These are phyloP conservation scores for Rhododendron williamsianum DNA, from an alignment of 148 eudicot genomes.

Conservation along the genomic window DNA sequence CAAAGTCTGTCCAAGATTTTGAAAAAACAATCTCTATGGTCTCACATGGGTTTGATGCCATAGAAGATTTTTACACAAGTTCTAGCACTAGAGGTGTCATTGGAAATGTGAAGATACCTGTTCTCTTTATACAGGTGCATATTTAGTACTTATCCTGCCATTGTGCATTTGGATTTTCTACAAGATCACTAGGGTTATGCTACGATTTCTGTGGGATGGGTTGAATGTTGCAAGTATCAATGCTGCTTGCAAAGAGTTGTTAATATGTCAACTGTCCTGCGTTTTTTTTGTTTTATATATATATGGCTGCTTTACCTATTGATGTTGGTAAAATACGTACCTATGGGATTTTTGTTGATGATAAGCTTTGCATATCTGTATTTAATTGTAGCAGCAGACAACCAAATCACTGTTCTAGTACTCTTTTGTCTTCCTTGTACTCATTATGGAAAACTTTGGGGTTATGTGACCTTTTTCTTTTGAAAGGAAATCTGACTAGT, in stretches of 20 bases:
- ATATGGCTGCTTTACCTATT: background rate
- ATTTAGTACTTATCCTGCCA: background rate
- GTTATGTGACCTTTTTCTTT: constrained; percentile 4
- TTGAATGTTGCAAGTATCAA: background rate
- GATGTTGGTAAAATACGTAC: background rate
- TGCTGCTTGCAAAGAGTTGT: background rate
- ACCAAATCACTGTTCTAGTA: background rate
- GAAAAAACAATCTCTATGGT: constrained; percentile 78
- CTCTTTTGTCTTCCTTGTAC: background rate
- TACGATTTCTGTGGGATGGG: background rate
- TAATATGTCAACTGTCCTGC: background rate
- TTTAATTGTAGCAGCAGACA: background rate
- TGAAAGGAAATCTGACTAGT: constrained; percentile 9
- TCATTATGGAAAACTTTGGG: background rate
- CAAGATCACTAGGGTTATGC: background rate
- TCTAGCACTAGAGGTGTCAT: constrained; percentile 63
- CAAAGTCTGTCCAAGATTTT: constrained; percentile 72
- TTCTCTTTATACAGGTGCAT: constrained; percentile 83
- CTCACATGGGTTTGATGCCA: constrained; percentile 63
- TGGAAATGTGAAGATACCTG: constrained; percentile 71
- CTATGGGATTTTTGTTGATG: background rate
- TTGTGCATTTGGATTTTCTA: background rate
- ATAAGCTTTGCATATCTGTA: background rate
- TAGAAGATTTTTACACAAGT: constrained; percentile 67
- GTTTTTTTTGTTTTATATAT: background rate